Conservation (phyloP, 495 filamentous ascomycete genomes). For the Saxophila tyrrhenica region DNA sequence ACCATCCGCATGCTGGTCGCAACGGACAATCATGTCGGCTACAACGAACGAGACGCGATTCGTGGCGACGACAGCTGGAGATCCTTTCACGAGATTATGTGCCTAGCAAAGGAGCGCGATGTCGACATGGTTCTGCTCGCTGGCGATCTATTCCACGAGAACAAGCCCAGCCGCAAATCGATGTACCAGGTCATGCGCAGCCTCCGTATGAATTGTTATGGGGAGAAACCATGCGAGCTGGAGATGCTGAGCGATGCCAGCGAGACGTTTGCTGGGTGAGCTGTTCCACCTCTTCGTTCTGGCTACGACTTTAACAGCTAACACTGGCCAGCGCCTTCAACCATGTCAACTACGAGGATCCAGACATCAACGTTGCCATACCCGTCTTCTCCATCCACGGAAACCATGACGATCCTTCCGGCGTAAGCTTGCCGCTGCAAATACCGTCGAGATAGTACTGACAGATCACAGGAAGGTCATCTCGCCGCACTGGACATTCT, state of each 20-base stretch:
- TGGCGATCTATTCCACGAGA: conserved; percentile 96
- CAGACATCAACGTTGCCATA: conserved; percentile 94
- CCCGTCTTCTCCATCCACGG: conserved; percentile 98
- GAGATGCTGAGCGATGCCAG: conserved; percentile 88
- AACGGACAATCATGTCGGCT: conserved; percentile 96
- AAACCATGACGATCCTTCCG: conserved; percentile 95
- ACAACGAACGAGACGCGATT: conserved; percentile 82
- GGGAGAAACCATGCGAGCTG: conserved; percentile 88
- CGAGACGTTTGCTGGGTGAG: conserved; percentile 65
- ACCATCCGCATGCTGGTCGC: conserved; percentile 90
- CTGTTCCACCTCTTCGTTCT: not conserved
- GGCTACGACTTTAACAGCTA: not conserved
- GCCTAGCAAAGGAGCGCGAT: conserved; percentile 71
- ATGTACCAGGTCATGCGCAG: conserved; percentile 97
- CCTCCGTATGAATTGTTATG: conserved; percentile 83
- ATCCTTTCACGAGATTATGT: conserved; percentile 92
- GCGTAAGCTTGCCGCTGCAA: conserved; percentile 31
- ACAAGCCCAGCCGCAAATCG: conserved; percentile 89
- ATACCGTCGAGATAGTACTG: conserved; percentile 5
- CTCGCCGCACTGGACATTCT: conserved; percentile 82
- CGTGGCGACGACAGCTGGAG: conserved; percentile 96
- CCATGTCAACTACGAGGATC: conserved; percentile 94
- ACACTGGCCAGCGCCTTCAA: conserved; percentile 50
- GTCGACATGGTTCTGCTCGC: conserved; percentile 94
- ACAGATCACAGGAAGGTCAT: conserved; percentile 55